Evolutionary conservation across 2,329 filamentous ascomycete species (phyloP), one percentile per base, ranked within the genome.

Genomic region (Aspergillus sp.): DNA sequence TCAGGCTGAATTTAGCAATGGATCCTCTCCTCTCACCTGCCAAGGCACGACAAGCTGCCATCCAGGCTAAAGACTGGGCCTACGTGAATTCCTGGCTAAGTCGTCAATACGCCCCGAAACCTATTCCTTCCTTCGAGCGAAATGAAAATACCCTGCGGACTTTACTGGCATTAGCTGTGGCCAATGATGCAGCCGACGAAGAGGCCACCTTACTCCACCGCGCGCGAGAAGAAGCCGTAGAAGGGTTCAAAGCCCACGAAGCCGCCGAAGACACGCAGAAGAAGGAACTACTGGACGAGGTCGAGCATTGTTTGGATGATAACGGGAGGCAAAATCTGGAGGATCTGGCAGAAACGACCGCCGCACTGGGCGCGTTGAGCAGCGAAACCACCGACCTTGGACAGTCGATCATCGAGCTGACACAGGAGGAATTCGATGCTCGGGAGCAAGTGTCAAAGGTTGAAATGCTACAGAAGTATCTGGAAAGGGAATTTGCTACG

Each of bases 41-140:
- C 5, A 81, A 81, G 64, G 78, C 79, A 26, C 84, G 88, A 49
- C 83, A 86, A 50, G 86, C 88, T 55, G 85, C 86, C 52, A 85
- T 86, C 8, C 82, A 86, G 52, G 86, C 88, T 41, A 90, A 91
- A 62, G 90, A 96, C 68, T 97, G 91, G 91, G 83, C 82, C 46
- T 88, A 86, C 55, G 79, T 96, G 56, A 88, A 94, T 67, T 74
- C 75, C 57, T 97, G 91, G 90, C 80, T 96, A 7, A 74, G 76
- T 41, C 76, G 79, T 49, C 86, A 86, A 60, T 86, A 86, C 56
- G 75, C 76, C 40, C 77, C 79, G 29, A 79, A 78, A 41, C 64
- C 76, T 0, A 71, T 83, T 0, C 89, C 88, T 0, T 63, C 75
- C 0, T 95, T 95, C 65, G 91, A 97, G 70, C 83, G 88, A 58